A percentile compares a stretch with the other conserved stretches of the same genome.
Conservation (phyloP, 345 rosid species). For the Corchorus capsularis region DNA sequence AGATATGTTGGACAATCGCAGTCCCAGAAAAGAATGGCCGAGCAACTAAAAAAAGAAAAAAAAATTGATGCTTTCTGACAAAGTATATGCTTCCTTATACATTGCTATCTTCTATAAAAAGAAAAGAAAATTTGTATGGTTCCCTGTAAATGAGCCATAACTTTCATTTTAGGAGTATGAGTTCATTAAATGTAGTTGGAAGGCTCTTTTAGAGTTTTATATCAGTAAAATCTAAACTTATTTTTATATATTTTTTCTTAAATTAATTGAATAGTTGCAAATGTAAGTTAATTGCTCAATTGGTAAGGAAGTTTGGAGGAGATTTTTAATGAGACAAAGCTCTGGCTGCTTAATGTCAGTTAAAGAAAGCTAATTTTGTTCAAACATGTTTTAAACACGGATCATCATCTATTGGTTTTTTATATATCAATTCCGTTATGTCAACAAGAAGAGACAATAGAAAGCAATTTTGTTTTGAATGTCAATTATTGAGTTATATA, state of each 20-base stretch:
- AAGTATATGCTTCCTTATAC: slow-evolving; percentile 15
- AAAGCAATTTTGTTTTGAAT: too few species aligned
- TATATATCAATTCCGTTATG: too few species aligned
- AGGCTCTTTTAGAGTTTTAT: neutral
- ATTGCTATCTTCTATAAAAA: neutral
- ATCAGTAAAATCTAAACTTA: neutral
- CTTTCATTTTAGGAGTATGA: neutral
- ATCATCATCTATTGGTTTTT: too few species aligned
- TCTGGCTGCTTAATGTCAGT: too few species aligned
- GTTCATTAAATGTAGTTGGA: neutral
- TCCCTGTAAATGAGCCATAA: neutral
- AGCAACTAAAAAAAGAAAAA: slow-evolving; percentile 27
- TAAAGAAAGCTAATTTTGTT: too few species aligned
- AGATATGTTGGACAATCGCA: slow-evolving; percentile 38
- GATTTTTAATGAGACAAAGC: too few species aligned
- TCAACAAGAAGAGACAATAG: too few species aligned
- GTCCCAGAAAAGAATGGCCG: slow-evolving; percentile 30
- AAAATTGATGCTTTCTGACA: slow-evolving; percentile 23
- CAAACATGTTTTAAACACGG: too few species aligned
- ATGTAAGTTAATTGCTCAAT: too few species aligned
- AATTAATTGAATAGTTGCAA: too few species aligned
- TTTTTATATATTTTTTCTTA: neutral
- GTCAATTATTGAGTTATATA: too few species aligned
- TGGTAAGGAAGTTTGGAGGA: too few species aligned
- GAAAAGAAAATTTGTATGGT: neutral